These are phyloP conservation scores for Arabidopsis hybrid DNA, from an alignment of 441 rosid species.

Conservation along the genomic window DNA sequence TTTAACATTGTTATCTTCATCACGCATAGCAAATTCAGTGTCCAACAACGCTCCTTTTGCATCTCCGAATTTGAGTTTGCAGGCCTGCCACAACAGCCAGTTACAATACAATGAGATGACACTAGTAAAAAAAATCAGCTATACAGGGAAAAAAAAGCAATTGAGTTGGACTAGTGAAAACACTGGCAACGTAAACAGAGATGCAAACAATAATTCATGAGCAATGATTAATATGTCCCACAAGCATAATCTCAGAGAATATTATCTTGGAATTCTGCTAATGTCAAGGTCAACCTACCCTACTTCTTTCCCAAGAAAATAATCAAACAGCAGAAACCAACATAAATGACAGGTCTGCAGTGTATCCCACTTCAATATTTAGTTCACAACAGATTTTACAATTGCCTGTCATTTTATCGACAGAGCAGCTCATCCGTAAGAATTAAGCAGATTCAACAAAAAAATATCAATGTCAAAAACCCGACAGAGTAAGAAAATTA, in stretches of 20 bases:
- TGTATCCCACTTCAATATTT: too few species aligned
- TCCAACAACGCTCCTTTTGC: constrained; percentile 87
- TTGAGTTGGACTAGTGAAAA: neutral
- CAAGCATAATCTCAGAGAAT: constrained; percentile 13
- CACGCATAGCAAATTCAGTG: constrained; percentile 90
- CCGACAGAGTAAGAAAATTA: neutral
- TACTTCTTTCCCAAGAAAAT: neutral
- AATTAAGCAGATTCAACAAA: constrained; percentile 4
- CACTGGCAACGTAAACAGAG: neutral
- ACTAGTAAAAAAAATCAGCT: too few species aligned
- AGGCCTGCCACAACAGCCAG: too few species aligned
- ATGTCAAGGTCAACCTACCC: constrained; percentile 12
- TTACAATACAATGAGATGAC: too few species aligned
- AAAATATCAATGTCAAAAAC: neutral
- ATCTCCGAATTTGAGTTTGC: constrained; percentile 85
- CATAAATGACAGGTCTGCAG: constrained; percentile 13
- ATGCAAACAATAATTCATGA: constrained; percentile 14
- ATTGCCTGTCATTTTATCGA: too few species aligned
- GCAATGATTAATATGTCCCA: constrained; percentile 5
- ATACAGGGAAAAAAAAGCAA: too few species aligned
- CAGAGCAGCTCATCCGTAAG: too few species aligned
- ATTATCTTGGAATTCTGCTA: neutral
- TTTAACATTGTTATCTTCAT: constrained; percentile 84
- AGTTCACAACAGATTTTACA: too few species aligned
- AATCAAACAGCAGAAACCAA: constrained; percentile 23